Percentiles rank a stretch among this genome's conserved stretches.
Conservation (phyloP, 2,329 filamentous ascomycete genomes). For the Grosmannia serpens region DNA sequence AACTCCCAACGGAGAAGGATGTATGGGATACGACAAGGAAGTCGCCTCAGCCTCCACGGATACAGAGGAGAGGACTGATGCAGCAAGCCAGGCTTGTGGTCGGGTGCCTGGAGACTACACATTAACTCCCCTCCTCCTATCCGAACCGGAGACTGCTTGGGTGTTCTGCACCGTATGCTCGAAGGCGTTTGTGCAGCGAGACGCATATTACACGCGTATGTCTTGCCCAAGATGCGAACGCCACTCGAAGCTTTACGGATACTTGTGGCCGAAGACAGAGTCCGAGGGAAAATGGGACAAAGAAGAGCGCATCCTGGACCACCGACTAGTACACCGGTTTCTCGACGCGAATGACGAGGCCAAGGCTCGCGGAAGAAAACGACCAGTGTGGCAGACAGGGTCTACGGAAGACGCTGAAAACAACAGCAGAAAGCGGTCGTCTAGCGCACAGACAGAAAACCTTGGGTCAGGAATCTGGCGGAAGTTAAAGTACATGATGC, state of each 20-base stretch:
- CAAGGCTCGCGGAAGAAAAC: constrained; percentile 31
- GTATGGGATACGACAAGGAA: background rate
- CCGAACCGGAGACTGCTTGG: constrained; percentile 68
- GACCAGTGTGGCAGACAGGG: background rate
- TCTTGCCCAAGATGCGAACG: constrained; percentile 89
- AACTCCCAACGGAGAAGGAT: background rate
- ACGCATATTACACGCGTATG: constrained; percentile 76
- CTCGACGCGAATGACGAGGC: constrained; percentile 59
- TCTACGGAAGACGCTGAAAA: background rate
- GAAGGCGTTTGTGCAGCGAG: constrained; percentile 71
- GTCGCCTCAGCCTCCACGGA: background rate
- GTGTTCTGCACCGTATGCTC: constrained; percentile 80
- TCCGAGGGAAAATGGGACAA: constrained; percentile 63
- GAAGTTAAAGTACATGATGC: constrained; percentile 10
- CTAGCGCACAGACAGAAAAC: background rate
- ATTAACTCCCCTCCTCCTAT: constrained; percentile 63
- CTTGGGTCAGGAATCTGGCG: constrained; percentile 13
- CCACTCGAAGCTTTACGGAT: constrained; percentile 92
- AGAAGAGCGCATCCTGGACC: constrained; percentile 64
- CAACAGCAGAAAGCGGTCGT: background rate
- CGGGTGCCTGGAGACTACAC: constrained; percentile 71
- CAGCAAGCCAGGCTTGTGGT: background rate
- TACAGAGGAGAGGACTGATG: background rate
- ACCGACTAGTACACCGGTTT: constrained; percentile 79
- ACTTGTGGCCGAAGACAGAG: constrained; percentile 91